These are phyloP conservation scores for Russula olivacea DNA, from an alignment of 768 basidiomycete genomes.

Conservation along the genomic window DNA sequence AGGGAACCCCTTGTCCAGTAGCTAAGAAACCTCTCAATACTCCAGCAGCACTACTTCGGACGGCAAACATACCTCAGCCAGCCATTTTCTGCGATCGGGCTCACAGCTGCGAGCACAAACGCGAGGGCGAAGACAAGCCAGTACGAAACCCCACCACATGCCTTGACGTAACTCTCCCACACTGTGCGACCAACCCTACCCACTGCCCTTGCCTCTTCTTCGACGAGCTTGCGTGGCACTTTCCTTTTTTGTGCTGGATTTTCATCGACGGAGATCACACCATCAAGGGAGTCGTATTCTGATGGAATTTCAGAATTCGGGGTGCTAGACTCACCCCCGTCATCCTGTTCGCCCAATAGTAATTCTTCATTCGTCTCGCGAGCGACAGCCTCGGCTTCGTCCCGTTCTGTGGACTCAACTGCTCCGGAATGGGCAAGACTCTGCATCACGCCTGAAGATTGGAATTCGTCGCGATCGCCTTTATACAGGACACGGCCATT, in stretches of 20 bases:
- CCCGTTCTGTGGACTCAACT: slow-evolving; percentile 30
- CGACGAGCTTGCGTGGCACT: slow-evolving; percentile 72
- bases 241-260: slow-evolving; percentile 39
- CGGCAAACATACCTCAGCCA: slow-evolving; percentile 34
- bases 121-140: slow-evolving; percentile 37
- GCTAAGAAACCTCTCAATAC: slow-evolving; percentile 21
- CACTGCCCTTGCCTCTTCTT: slow-evolving; percentile 51
- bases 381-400: slow-evolving; percentile 36
- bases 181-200: slow-evolving; percentile 43
- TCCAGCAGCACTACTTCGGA: slow-evolving; percentile 11
- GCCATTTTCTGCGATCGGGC: slow-evolving; percentile 44
- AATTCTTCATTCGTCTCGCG: slow-evolving; percentile 28
- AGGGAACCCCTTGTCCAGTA: slow-evolving; percentile 38
- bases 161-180: slow-evolving; percentile 42
- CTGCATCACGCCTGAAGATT: slow-evolving; percentile 57
- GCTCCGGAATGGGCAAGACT: slow-evolving; percentile 59
- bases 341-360: slow-evolving; percentile 3
- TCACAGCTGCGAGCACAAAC: slow-evolving; percentile 36
- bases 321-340: slow-evolving; percentile 34
- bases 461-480: slow-evolving; percentile 61
- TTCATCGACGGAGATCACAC: slow-evolving; percentile 34
- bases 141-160: slow-evolving; percentile 36
- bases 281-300: slow-evolving; percentile 41
- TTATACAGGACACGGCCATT: slow-evolving; percentile 74
- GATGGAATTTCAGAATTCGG: slow-evolving; percentile 23